Percentiles rank a stretch among this genome's conserved stretches.
phyloP scores from a whole-genome alignment of 164 flowering plant genomes.

The Tinospora cordifolia region DNA sequence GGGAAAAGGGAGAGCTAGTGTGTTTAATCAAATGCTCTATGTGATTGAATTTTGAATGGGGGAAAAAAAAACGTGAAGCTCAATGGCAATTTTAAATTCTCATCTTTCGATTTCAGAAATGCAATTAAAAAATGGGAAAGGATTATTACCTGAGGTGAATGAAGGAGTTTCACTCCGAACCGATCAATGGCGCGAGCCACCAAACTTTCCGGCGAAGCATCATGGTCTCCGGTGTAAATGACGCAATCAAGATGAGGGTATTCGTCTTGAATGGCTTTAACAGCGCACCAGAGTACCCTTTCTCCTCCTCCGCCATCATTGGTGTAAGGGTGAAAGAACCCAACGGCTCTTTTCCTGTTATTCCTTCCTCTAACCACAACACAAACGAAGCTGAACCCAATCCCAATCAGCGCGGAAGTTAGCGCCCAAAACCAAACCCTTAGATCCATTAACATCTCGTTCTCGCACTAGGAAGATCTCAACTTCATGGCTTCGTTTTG shows the following conservation, averaged over 20 bases:
- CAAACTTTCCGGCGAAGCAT: constrained; percentile 60
- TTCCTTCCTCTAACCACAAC: constrained; percentile 22
- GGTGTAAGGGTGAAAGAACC: constrained; percentile 93
- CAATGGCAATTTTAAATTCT: too few relatives aligned
- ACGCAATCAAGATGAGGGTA: constrained; percentile 56
- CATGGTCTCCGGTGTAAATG: constrained; percentile 78
- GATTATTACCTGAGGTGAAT: constrained; percentile 60
- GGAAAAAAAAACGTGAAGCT: too few relatives aligned
- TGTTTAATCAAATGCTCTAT: too few relatives aligned
- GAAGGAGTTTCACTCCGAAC: constrained; percentile 65
- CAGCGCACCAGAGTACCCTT: constrained; percentile 93
- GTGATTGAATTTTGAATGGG: too few relatives aligned
- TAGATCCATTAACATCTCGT: constrained; percentile 12
- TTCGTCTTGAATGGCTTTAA: constrained; percentile 78
- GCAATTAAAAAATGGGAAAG: background rate
- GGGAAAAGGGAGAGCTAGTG: too few relatives aligned
- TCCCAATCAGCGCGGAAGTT: constrained; percentile 8
- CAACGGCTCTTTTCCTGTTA: constrained; percentile 46
- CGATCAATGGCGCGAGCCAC: constrained; percentile 66
- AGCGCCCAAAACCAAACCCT: constrained; percentile 17
- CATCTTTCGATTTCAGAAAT: too few relatives aligned
- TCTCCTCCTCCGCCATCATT: constrained; percentile 99
- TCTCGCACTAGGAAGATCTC: background rate
- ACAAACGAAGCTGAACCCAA: constrained; percentile 10
- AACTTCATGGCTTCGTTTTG: too few relatives aligned